These are phyloP conservation scores for Colletotrichum eleusines DNA, from an alignment of 2,329 filamentous ascomycete species.

Conservation along the genomic window DNA sequence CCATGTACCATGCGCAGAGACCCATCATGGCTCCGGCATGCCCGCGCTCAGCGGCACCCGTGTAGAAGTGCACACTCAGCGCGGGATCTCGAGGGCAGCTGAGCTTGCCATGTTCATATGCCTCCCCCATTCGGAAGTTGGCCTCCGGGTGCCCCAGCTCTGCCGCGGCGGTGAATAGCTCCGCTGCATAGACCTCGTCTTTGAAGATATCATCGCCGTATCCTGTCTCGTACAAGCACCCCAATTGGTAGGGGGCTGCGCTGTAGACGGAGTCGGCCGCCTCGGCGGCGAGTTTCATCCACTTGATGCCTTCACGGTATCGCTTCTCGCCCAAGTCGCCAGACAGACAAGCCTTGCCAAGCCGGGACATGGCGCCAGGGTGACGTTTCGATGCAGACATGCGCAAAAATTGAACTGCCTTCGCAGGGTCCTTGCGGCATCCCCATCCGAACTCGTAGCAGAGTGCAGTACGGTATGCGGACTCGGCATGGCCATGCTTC, in stretches of 20 bases:
- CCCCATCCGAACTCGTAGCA: conserved; percentile 99
- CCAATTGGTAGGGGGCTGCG: conserved; percentile 90
- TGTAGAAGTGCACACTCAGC: conserved; percentile 97
- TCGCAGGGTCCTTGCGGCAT: conserved; percentile 87
- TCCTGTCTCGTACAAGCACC: conserved; percentile 89
- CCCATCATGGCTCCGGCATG: conserved; percentile 97
- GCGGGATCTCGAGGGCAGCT: conserved; percentile 91
- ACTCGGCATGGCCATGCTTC: conserved; percentile 97
- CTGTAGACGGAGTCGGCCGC: conserved; percentile 94
- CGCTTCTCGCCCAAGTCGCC: conserved; percentile 90
- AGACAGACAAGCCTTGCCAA: conserved; percentile 89
- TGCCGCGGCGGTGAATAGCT: conserved; percentile 93
- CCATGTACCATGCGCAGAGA: conserved; percentile 97
- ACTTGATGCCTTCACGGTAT: conserved; percentile 93
- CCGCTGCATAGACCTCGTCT: conserved; percentile 89
- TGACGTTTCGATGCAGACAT: conserved; percentile 93
- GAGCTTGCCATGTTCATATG: conserved; percentile 92
- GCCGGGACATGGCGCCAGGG: conserved; percentile 91
- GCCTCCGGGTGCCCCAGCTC: conserved; percentile 91
- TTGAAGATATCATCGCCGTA: conserved; percentile 94
- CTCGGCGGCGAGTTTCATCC: conserved; percentile 94
- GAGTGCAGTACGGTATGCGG: conserved; percentile 90
- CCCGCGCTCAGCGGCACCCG: conserved; percentile 85
- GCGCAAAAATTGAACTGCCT: conserved; percentile 93
- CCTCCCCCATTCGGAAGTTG: conserved; percentile 90